These are phyloP conservation scores for Globisporangium cederbergense DNA, from an alignment of 352 stramenopile species.

Conservation along the genomic window DNA sequence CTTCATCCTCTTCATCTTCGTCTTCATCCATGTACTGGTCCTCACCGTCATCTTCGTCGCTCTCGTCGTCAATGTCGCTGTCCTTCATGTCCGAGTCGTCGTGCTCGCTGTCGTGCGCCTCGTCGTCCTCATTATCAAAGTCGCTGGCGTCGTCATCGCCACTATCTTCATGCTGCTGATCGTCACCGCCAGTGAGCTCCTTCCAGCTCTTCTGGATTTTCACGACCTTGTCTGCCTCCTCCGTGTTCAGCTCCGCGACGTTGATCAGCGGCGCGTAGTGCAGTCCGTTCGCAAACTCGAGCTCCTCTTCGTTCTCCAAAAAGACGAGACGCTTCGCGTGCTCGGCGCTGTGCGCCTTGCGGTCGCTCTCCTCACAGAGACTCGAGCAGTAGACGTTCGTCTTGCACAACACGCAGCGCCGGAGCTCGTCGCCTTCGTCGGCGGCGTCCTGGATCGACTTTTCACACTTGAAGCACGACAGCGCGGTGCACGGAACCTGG, in stretches of 20 bases:
- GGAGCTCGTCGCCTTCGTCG: slow-evolving; percentile 39
- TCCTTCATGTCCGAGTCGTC: slow-evolving; percentile 15
- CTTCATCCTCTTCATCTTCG: background rate
- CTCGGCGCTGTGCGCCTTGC: slow-evolving; percentile 46
- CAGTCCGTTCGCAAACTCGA: slow-evolving; percentile 62
- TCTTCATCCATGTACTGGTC: slow-evolving; percentile 19
- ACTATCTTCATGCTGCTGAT: background rate
- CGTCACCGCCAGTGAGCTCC: slow-evolving; percentile 17
- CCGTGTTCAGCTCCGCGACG: slow-evolving; percentile 29
- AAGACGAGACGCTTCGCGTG: slow-evolving; percentile 73
- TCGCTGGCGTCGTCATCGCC: background rate
- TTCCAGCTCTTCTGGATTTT: slow-evolving; percentile 44
- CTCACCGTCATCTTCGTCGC: slow-evolving; percentile 27
- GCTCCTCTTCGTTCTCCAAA: slow-evolving; percentile 41
- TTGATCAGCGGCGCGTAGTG: slow-evolving; percentile 53
- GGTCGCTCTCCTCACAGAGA: slow-evolving; percentile 39
- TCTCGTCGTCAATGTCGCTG: slow-evolving; percentile 15
- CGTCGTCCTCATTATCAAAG: slow-evolving; percentile 14
- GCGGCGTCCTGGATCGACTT: slow-evolving; percentile 33
- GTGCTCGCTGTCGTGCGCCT: slow-evolving; percentile 18
- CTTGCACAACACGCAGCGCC: slow-evolving; percentile 72
- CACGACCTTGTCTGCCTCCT: slow-evolving; percentile 26
- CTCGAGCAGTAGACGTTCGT: slow-evolving; percentile 76
- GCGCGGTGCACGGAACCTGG: slow-evolving; percentile 4
- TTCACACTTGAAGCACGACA: slow-evolving; percentile 47